Evolutionary conservation across 2,329 filamentous ascomycete species (phyloP).

Genomic region (Neophaeococcomyces aloes): DNA sequence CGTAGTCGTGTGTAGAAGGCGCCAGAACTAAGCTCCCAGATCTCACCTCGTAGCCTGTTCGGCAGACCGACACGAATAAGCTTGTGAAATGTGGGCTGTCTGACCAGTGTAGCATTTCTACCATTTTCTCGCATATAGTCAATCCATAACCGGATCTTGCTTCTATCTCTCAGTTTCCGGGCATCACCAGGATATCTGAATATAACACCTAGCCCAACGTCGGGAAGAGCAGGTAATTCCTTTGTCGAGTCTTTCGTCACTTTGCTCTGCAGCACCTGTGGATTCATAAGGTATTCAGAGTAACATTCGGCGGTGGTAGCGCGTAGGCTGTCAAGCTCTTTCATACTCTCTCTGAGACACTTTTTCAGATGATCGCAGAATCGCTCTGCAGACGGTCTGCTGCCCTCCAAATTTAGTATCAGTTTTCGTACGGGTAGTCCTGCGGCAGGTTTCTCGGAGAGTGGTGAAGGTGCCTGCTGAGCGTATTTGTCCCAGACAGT

Average conservation of each 20-base stretch:
- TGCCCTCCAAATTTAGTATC: conserved; percentile 82
- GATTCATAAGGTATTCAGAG: conserved; percentile 64
- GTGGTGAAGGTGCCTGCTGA: conserved; percentile 40
- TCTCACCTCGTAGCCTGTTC: conserved; percentile 83
- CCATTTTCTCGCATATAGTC: conserved; percentile 95
- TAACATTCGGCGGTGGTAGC: conserved; percentile 76
- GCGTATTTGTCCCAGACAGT: conserved; percentile 77
- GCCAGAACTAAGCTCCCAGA: conserved; percentile 91
- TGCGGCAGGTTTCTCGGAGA: conserved; percentile 10
- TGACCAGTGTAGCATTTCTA: conserved; percentile 79
- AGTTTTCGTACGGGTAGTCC: conserved; percentile 67
- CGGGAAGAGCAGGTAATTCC: conserved; percentile 51
- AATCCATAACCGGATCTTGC: conserved; percentile 95
- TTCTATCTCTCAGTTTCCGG: conserved; percentile 83
- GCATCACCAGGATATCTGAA: conserved; percentile 94
- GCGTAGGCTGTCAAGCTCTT: conserved; percentile 75
- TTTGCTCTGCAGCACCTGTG: conserved; percentile 34
- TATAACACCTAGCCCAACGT: conserved; percentile 82
- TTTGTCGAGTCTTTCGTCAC: conserved; percentile 45
- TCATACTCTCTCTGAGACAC: conserved; percentile 74
- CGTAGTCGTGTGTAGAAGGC: conserved; percentile 81
- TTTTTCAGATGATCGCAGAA: conserved; percentile 96
- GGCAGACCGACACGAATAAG: conserved; percentile 90
- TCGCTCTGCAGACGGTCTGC: conserved; percentile 76
- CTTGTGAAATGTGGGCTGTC: conserved; percentile 96